Base-by-base conservation (phyloP, 2,329 filamentous ascomycete species). In the Phoma sp. region DNA sequence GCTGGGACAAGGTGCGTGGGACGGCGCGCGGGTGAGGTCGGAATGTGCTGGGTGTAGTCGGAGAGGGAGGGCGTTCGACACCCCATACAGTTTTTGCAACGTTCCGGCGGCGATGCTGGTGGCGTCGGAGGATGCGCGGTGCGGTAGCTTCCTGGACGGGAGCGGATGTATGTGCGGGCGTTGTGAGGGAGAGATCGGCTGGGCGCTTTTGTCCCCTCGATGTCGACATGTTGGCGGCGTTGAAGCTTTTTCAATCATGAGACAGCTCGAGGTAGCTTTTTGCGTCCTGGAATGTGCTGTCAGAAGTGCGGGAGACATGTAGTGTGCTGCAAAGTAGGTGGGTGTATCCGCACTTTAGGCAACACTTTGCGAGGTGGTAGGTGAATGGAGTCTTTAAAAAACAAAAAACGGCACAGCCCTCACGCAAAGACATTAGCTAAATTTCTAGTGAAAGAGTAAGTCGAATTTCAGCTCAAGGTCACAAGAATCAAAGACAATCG, bases 191-290 rank as follows among this genome's bases (percentile, higher is more conserved):
- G 7, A 52, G 33, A 20, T 59, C 56, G 42, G 60, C 64, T 6
- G 54, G 39, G 20, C 70, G 68, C 38, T 71, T 72, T 21, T 59
- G 62, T 28, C 48, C 58, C 34, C 64, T 63, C 12, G 43, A 26
- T 25, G 23, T 25, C 9, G 23, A 25, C 23, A 25, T 25, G 23
- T 25, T 9, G 23, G 23, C 23, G 23, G 9, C 23, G 23, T 25
- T 25, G 23, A 25, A 9, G n/a, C n/a, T n/a, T n/a, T n/a, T n/a
- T n/a, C n/a, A n/a, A n/a, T n/a, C n/a, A n/a, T n/a, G n/a, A n/a
- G n/a, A n/a, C n/a, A n/a, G n/a, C n/a, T n/a, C n/a, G n/a, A n/a
- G n/a, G n/a, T n/a, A n/a, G n/a, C n/a, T n/a, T n/a, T n/a, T n/a
- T n/a, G n/a, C n/a, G n/a, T n/a, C n/a, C n/a, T n/a, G n/a, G n/a